phyloP scores from a whole-genome alignment of 129 eudicot genomes.

The Rutidosis leptorrhynchoides region DNA sequence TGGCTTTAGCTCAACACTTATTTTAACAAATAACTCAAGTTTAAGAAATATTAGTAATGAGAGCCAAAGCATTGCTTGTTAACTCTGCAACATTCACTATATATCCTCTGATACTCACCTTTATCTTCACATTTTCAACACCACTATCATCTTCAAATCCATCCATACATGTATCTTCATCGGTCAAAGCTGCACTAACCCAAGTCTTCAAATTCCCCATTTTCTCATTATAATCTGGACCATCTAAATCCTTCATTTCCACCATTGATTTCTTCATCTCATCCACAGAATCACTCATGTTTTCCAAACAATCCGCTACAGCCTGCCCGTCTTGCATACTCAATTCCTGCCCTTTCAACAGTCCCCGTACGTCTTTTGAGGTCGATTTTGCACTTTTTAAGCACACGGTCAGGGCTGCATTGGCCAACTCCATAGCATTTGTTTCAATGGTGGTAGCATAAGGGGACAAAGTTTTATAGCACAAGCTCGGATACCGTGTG shows the following conservation, averaged over 20 bases:
- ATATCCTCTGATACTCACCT: conserved; percentile 31
- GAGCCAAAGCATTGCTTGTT: conserved; percentile 48
- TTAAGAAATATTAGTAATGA: conserved; percentile 29
- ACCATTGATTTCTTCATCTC: conserved; percentile 39
- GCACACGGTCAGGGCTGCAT: conserved; percentile 28
- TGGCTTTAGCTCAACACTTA: not conserved
- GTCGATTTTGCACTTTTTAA: conserved; percentile 28
- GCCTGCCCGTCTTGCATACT: conserved; percentile 35
- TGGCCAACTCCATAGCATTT: conserved; percentile 29
- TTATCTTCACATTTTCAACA: conserved; percentile 17
- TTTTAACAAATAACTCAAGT: not conserved
- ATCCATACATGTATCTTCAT: conserved; percentile 55
- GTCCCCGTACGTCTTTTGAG: conserved; percentile 18
- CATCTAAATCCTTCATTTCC: conserved; percentile 40
- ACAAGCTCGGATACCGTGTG: conserved; percentile 33
- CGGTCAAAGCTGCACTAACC: conserved; percentile 56
- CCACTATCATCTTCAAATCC: conserved; percentile 43
- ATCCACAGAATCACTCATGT: conserved; percentile 37
- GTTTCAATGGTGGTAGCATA: conserved; percentile 24
- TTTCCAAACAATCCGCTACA: conserved; percentile 36
- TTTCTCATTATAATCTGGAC: conserved; percentile 36
- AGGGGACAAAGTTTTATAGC: conserved; percentile 37
- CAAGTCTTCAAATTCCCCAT: conserved; percentile 49
- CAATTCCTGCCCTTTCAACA: conserved; percentile 33
- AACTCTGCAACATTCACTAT: conserved; percentile 40